Conservation (phyloP, 2,329 filamentous ascomycete genomes). For the Colletotrichum tofieldiae region DNA sequence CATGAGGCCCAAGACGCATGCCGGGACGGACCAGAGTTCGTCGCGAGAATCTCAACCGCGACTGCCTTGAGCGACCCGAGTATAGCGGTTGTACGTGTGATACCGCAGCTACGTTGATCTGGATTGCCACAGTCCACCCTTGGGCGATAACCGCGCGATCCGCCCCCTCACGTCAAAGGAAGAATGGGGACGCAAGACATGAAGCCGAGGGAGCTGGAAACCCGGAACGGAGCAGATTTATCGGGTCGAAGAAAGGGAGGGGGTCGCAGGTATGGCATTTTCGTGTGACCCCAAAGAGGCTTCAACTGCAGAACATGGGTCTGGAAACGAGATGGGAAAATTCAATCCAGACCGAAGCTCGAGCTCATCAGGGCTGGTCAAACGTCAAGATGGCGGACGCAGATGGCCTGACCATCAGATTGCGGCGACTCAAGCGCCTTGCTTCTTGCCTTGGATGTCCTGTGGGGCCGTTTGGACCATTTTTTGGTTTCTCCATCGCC, state of each 20-base stretch:
- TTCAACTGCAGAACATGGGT: background rate
- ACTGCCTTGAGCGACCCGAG: background rate
- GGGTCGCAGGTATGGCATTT: background rate
- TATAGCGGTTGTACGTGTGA: background rate
- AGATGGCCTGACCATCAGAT: background rate
- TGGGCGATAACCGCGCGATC: background rate
- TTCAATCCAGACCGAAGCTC: constrained; percentile 4
- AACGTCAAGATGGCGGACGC: background rate
- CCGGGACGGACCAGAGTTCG: background rate
- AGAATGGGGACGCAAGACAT: background rate
- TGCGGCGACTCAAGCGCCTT: constrained; percentile 17
- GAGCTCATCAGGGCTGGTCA: background rate
- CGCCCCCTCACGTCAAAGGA: background rate
- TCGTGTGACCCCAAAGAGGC: background rate
- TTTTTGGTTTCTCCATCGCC: background rate
- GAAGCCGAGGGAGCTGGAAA: background rate
- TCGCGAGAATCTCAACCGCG: background rate
- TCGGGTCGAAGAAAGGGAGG: background rate
- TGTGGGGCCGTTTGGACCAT: background rate
- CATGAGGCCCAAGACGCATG: background rate
- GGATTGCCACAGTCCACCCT: background rate
- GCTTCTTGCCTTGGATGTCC: background rate
- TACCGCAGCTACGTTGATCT: background rate
- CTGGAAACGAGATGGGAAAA: background rate
- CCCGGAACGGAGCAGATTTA: background rate